Conservation (phyloP, 345 rosid species). For the Kandelia obovata region DNA sequence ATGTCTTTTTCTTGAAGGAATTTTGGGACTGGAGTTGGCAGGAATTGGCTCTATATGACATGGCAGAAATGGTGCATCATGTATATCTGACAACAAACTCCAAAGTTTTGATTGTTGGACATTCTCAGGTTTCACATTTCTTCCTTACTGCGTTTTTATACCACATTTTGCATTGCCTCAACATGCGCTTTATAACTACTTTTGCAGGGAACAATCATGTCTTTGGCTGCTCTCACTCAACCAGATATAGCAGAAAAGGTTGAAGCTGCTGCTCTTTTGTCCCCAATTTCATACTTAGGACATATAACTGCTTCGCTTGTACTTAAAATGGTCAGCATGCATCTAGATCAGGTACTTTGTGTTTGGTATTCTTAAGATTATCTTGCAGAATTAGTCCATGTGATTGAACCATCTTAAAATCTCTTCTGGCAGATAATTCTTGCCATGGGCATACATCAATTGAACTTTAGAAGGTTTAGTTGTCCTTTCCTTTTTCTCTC, state of each 20-base stretch:
- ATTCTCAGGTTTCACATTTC: slow-evolving; percentile 68
- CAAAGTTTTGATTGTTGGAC: slow-evolving; percentile 80
- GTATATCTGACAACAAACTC: slow-evolving; percentile 48
- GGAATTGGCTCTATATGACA: slow-evolving; percentile 79
- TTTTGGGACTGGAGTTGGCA: slow-evolving; percentile 99
- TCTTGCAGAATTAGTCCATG: slow-evolving; percentile 12
- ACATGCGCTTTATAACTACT: slow-evolving; percentile 9
- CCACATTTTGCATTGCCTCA: background rate
- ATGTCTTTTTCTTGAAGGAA: slow-evolving; percentile 43
- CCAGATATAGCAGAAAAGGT: slow-evolving; percentile 66
- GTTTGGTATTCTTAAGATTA: slow-evolving; percentile 13
- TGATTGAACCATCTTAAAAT: slow-evolving; percentile 7
- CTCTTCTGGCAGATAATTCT: slow-evolving; percentile 51
- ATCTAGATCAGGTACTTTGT: slow-evolving; percentile 78
- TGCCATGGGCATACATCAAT: slow-evolving; percentile 79
- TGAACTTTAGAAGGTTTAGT: slow-evolving; percentile 81
- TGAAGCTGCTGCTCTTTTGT: slow-evolving; percentile 88
- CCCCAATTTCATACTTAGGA: slow-evolving; percentile 84
- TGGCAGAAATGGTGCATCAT: slow-evolving; percentile 62
- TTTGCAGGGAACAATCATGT: slow-evolving; percentile 81
- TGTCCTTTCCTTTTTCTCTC: slow-evolving; percentile 1
- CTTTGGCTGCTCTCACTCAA: slow-evolving; percentile 83
- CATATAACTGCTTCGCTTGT: slow-evolving; percentile 84
- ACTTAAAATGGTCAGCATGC: slow-evolving; percentile 74
- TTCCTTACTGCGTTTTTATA: background rate